Percentiles rank a stretch among this genome's conserved stretches.
These are phyloP conservation scores for Tothia fuscella DNA, from an alignment of 2,329 filamentous ascomycete genomes.

Conservation along the genomic window DNA sequence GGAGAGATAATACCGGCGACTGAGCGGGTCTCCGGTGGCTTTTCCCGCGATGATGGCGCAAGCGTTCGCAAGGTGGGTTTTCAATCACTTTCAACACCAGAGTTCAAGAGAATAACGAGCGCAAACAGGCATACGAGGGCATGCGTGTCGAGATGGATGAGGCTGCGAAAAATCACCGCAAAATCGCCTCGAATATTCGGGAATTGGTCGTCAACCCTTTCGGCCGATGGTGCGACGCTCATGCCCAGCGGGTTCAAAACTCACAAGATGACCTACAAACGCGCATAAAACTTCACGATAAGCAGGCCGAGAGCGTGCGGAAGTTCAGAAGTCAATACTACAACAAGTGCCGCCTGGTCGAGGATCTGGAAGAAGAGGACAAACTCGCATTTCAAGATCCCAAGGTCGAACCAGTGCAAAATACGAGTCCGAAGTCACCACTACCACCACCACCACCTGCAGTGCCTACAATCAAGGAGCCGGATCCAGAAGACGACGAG, in stretches of 20 bases:
- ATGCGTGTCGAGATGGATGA: conserved; percentile 88
- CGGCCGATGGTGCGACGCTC: conserved; percentile 88
- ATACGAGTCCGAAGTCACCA: conserved; percentile 38
- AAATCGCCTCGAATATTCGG: conserved; percentile 91
- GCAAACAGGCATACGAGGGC: conserved; percentile 73
- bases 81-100: not conserved
- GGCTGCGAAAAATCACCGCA: conserved; percentile 78
- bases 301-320: conserved; percentile 78
- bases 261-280: conserved; percentile 89
- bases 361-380: conserved; percentile 96
- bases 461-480: conserved; percentile 82
- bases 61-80: conserved; percentile 76
- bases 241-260: conserved; percentile 80
- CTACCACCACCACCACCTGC: conserved; percentile 14
- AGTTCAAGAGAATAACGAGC: conserved; percentile 3
- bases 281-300: conserved; percentile 85
- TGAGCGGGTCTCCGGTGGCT: conserved; percentile 73
- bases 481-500: conserved; percentile 57
- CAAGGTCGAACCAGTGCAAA: conserved; percentile 35
- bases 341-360: conserved; percentile 94
- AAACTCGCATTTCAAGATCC: conserved; percentile 94
- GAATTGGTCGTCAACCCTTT: conserved; percentile 94
- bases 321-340: conserved; percentile 95
- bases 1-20: conserved; percentile 70
- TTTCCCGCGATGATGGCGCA: conserved; percentile 83